Evolutionary conservation across 345 rosid genomes (phyloP), one percentile per base, ranked within the genome.

Genomic region (Sonneratia caseolaris): DNA sequence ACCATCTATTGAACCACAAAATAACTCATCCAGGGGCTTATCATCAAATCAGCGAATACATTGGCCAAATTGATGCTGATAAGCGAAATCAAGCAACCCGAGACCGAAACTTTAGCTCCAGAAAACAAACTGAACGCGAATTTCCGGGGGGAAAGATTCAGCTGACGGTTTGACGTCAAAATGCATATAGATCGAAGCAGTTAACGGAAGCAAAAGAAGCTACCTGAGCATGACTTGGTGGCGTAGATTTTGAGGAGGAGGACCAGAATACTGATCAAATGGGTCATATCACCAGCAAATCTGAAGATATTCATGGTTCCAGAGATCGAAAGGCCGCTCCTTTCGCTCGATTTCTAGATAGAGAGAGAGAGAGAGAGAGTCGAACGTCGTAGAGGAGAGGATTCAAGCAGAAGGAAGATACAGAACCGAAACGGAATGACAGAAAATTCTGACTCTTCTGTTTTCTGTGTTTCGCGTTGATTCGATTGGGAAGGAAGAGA

Each of bases 241-340:
- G 97, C 95, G 82, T 94, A 94, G 73, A 94, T 94, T 85, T 94
- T 94, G 84, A 94, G 98, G 75, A 94, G 96, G 74, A 94, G 93
- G 73, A 94, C 90, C 59, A 94, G 79, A 72, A 91, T 84, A 69
- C 96, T 91, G 77, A 84, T 84, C 81, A 94, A 81, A 84, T 94
- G 98, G 80, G 95, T 88, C 97, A 89, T 89, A 74, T 93, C 98
- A 11, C 98, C 98, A 22, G 90, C 87, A 74, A 94, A 88, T 81
- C 98, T 85, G 82, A 94, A 91, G 77, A 94, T 86, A 81, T 94
- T 94, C 98, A 94, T 94, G 78, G 80, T 71, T 81, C 45, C 68
- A 21, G 22, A 21, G 38, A 40, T 70, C 36, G 22, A 37, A 21
- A 42, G 27, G 36, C 7, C 45, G 2, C 5, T 42, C 2, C 45